Evolutionary conservation across 2,329 filamentous ascomycete species (phyloP), one percentile per base, ranked within the genome.

Genomic region (Berkeleyomyces basicola): DNA sequence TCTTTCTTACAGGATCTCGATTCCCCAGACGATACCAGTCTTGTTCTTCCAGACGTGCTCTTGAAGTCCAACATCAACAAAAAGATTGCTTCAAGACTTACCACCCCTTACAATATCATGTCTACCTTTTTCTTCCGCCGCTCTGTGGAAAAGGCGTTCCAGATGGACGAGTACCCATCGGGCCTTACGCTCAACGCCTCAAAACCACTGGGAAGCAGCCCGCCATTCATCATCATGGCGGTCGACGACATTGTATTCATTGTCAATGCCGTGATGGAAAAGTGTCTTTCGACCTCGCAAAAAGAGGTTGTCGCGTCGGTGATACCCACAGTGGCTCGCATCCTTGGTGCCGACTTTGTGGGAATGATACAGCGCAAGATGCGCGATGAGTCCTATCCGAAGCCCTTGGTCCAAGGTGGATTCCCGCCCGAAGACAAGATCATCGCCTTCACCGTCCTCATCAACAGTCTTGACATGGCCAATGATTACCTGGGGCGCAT

Each of bases 211-310:
- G 83, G 86, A 61, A 82, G 85, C 64, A 90, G 90, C 68, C 82
- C 90, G 2, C 93, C 93, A 0, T 95, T 89, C 70, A 96, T 99
- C 69, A 92, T 93, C 51, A 90, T 91, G 1, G 91, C 92, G 0
- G 91, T 99, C 7, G 93, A 99, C 75, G 93, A 96, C 74, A 90
- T 97, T 70, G 97, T 99, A 92, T 99, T 97, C 74, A 96, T 99
- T 68, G 88, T 96, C 71, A 95, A 95, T 71, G 86, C 92, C 59
- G 87, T 97, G 42, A 79, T 97, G 6, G 87, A 95, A 67, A 86
- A 92, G 67, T 88, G 90, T 0, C 78, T 97, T 31, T 86, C 88
- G 0, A 97, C 95, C 0, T 89, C 88, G 1, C 91, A 96, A 71
- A 79, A 85, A 67, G 80, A 85, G 16, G 84, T 96, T 3, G 81